phyloP scores from a whole-genome alignment of 768 basidiomycete species.

The Lyophyllum semitale region DNA sequence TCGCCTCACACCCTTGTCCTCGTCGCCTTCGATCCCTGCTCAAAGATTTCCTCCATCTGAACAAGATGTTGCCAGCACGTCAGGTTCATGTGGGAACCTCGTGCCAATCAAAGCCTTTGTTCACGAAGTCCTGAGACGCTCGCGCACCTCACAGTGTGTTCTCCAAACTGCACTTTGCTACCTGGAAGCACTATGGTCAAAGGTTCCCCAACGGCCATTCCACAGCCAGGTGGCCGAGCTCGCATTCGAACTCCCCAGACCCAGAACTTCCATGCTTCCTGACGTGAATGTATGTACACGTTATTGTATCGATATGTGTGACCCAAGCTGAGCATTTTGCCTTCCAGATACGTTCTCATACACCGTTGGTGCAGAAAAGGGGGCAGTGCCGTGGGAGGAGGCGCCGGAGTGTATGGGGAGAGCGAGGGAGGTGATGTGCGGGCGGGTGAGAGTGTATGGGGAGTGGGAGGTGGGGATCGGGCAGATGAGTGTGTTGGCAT shows the following conservation, averaged over 20 bases:
- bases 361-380: not conserved
- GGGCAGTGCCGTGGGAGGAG: not conserved
- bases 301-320: too few relatives aligned
- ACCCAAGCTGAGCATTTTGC: too few relatives aligned
- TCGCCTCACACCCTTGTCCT: conserved; percentile 26
- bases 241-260: too few relatives aligned
- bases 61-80: conserved; percentile 12
- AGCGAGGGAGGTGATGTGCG: conserved; percentile 31
- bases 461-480: conserved; percentile 33
- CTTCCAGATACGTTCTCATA: too few relatives aligned
- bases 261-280: too few relatives aligned
- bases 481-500: conserved; percentile 39
- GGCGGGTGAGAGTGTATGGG: conserved; percentile 34
- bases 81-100: conserved; percentile 36
- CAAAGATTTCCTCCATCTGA: conserved; percentile 17
- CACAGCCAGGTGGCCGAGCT: too few relatives aligned
- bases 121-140: conserved; percentile 85
- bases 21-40: conserved; percentile 21
- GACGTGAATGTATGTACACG: too few relatives aligned
- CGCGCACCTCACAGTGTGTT: conserved; percentile 79
- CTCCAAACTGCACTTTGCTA: conserved; percentile 89
- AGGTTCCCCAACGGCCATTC: conserved; percentile 68
- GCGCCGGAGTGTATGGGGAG: conserved; percentile 12
- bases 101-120: conserved; percentile 78
- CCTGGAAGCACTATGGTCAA: conserved; percentile 76